Base-by-base conservation (phyloP, 2,329 filamentous ascomycete genomes). In the Pestalotiopsis sp. region DNA sequence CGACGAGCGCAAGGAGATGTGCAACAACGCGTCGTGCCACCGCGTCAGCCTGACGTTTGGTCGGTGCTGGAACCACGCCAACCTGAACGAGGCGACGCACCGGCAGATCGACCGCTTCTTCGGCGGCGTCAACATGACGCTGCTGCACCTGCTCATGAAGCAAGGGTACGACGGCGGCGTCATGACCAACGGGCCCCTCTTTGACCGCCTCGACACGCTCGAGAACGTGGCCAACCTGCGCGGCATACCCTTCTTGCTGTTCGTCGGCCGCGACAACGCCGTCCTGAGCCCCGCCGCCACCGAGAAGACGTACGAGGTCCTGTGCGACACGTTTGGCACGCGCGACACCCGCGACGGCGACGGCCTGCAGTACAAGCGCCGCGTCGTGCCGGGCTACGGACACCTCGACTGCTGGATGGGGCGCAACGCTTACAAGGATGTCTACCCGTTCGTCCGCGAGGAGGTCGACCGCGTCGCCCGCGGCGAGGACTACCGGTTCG, bases 81-180 rank as follows among this genome's bases (percentile, higher is more conserved):
- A 92, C 76, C 83, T 92, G 38, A 91, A 91, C 79, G 87, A 88
- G 78, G 88, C 86, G 3, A 92, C 90, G 2, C 90, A 92, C 77
- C 80, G 84, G 0, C 85, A 90, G 74, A 85, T 91, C 61, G 84
- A 89, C 75, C 83, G 85, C 39, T 89, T 91, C 78, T 87, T 92
- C 68, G 87, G 87, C 72, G 90, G 90, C 67, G 85, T 89, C 66
- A 88, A 87, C 76, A 90, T 90, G 87, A 83, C 82, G 1, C 79
- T 87, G 69, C 81, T 91, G 64, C 76, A 83, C 45, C 80, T 89
- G 68, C 83, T 91, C 12, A 89, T 90, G 83, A 80, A 79, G 45
- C 86, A 87, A 80, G 89, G 89, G 5, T 75, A 73, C 69, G 77
- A 81, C 5, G 87, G 86, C 20, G 77, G 82, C 69, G 86, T 86